phyloP scores from a whole-genome alignment of 345 rosid genomes.

The Punica granatum region DNA sequence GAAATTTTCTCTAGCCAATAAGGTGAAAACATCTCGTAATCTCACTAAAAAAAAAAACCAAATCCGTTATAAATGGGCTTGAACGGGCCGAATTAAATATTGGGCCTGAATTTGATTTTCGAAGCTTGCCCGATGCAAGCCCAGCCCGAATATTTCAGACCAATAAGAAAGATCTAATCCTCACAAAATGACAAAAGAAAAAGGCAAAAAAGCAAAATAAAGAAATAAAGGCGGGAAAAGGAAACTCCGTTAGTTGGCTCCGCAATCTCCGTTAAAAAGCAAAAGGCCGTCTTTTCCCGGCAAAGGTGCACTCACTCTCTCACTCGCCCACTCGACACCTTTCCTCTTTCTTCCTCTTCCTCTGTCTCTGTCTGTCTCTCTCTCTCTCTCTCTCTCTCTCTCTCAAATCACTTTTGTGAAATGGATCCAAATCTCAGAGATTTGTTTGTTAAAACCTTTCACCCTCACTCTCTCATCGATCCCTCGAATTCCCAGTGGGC shows the following conservation, averaged over 20 bases:
- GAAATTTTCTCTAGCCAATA: too few relatives aligned
- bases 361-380: neutral
- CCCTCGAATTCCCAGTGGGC: constrained; percentile 3
- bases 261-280: constrained; percentile 6
- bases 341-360: neutral
- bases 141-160: too few relatives aligned
- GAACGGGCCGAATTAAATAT: too few relatives aligned
- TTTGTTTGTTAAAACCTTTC: neutral
- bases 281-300: neutral
- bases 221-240: neutral
- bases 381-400: neutral
- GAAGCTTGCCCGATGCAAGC: too few relatives aligned
- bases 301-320: neutral
- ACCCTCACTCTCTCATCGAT: neutral
- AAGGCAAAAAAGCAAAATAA: neutral
- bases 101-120: too few relatives aligned
- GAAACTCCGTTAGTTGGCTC: neutral
- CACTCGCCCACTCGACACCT: too few relatives aligned
- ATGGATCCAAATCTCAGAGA: constrained; percentile 5
- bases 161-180: neutral
- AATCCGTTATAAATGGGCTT: too few relatives aligned
- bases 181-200: neutral
- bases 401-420: neutral
- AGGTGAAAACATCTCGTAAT: too few relatives aligned
- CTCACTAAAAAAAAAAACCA: too few relatives aligned